Percentiles rank a stretch among this genome's conserved stretches.
phyloP scores from a whole-genome alignment of 2,329 filamentous ascomycete species.

The Colletotrichum lentis region DNA sequence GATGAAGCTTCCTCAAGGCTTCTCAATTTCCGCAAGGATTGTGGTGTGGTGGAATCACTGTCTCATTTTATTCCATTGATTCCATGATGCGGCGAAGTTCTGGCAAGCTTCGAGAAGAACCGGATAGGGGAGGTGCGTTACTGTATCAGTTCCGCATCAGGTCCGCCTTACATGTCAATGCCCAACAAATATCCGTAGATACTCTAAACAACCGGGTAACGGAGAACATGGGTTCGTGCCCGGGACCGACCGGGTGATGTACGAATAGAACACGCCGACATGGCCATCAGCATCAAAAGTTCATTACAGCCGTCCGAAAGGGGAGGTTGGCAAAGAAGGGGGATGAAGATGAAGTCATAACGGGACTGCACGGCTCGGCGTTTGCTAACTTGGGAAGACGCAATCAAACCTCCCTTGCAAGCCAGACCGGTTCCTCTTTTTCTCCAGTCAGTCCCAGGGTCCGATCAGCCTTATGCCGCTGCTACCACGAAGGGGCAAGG shows the following conservation, averaged over 20 bases:
- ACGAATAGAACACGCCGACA: constrained; percentile 5
- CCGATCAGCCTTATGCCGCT: constrained; percentile 32
- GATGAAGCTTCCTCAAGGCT: constrained; percentile 24
- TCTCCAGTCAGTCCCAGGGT: constrained; percentile 6
- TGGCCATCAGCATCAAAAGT: constrained; percentile 5
- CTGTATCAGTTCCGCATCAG: not conserved
- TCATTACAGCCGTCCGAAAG: constrained; percentile 17
- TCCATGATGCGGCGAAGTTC: constrained; percentile 17
- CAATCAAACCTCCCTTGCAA: constrained; percentile 23
- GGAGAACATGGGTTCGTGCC: not conserved
- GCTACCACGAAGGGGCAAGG: constrained; percentile 25
- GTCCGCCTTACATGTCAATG: not conserved
- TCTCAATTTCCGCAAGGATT: constrained; percentile 15
- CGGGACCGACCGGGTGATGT: not conserved
- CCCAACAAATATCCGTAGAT: not conserved
- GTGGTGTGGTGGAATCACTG: constrained; percentile 7
- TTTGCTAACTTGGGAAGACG: not conserved
- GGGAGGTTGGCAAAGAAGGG: not conserved
- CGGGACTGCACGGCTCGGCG: not conserved
- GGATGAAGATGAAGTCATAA: constrained; percentile 18
- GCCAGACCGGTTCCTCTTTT: constrained; percentile 3
- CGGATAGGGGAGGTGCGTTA: constrained; percentile 11
- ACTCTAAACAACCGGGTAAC: constrained; percentile 6
- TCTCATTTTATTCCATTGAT: constrained; percentile 26
- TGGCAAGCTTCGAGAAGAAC: constrained; percentile 28